These are phyloP conservation scores for Jasminum sambac DNA, from an alignment of 257 asterid species.

Conservation along the genomic window DNA sequence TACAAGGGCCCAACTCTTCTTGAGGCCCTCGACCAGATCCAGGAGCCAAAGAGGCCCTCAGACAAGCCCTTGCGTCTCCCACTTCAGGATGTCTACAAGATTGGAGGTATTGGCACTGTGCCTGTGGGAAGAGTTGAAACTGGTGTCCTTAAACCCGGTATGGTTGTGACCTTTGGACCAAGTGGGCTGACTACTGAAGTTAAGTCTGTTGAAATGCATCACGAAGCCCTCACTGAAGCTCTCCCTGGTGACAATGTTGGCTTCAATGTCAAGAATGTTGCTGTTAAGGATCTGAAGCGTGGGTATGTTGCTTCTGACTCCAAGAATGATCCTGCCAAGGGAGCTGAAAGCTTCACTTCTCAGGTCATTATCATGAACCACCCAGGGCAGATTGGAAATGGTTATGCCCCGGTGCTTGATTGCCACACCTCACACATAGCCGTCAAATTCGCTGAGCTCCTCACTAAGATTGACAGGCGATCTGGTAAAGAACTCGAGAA, in stretches of 20 bases:
- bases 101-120: constrained; percentile 48
- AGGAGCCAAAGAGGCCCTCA: constrained; percentile 42
- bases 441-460: constrained; percentile 39
- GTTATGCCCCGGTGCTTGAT: constrained; percentile 45
- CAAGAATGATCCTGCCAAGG: constrained; percentile 44
- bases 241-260: constrained; percentile 43
- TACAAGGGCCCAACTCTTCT: constrained; percentile 53
- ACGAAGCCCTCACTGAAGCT: constrained; percentile 40
- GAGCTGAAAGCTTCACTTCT: constrained; percentile 34
- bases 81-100: constrained; percentile 47
- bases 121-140: constrained; percentile 44
- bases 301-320: constrained; percentile 47
- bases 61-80: constrained; percentile 50
- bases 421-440: constrained; percentile 48
- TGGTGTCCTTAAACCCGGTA: constrained; percentile 38
- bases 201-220: constrained; percentile 44
- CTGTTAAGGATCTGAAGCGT: constrained; percentile 45
- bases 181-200: constrained; percentile 45
- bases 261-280: constrained; percentile 45
- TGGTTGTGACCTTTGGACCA: constrained; percentile 40
- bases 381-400: constrained; percentile 43
- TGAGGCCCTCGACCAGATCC: constrained; percentile 39
- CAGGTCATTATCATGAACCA: constrained; percentile 50
- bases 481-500: constrained; percentile 43
- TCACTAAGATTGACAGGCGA: constrained; percentile 43